phyloP scores from a whole-genome alignment of 2,329 filamentous ascomycete genomes.

The Diaporthe sp. region DNA sequence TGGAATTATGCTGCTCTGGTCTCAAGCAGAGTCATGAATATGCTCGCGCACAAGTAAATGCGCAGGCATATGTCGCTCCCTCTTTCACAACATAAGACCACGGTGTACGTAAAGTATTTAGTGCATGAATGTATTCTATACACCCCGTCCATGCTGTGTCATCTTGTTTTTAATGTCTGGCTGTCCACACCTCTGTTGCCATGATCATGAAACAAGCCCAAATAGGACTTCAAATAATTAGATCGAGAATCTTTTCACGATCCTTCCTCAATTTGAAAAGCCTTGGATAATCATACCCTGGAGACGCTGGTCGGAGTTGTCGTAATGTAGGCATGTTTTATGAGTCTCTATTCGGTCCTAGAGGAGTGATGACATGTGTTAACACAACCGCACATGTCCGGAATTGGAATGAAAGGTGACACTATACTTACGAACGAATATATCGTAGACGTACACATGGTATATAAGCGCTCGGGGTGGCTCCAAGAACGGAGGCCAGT shows the following conservation, averaged over 20 bases:
- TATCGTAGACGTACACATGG: background rate
- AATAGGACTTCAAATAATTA: background rate
- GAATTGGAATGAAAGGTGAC: background rate
- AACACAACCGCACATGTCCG: background rate
- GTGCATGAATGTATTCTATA: background rate
- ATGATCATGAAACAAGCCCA: background rate
- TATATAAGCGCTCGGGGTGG: background rate
- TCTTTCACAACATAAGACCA: too few species aligned
- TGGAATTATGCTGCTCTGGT: too few species aligned
- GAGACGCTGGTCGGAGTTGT: background rate
- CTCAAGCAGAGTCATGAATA: background rate
- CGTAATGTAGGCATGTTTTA: background rate
- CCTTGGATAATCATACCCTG: accelerated
- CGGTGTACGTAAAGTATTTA: background rate
- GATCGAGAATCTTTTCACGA: accelerated
- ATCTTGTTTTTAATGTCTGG: accelerated
- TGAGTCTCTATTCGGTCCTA: background rate
- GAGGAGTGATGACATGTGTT: background rate
- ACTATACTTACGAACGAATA: background rate
- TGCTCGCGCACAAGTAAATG: background rate
- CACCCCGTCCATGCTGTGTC: background rate
- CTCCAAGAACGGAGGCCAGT: background rate
- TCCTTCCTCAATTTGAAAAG: accelerated
- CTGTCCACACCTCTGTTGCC: background rate
- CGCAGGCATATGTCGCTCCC: background rate